Base-by-base conservation (phyloP, 164 flowering plant species). In the Magnolia officinalis region DNA sequence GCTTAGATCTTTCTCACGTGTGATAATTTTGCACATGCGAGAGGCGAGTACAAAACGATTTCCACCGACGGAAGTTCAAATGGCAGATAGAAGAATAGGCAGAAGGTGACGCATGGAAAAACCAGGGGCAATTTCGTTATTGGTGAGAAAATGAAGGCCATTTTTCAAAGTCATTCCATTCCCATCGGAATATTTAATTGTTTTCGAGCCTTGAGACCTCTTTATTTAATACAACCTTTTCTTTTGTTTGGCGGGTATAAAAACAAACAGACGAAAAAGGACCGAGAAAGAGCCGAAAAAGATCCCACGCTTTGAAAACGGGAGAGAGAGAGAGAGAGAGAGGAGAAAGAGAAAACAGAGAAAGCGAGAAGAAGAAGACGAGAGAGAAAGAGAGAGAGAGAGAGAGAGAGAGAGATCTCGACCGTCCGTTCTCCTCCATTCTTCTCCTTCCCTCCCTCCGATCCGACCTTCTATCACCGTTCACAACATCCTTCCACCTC, bases 191-290 rank as follows among this genome's bases (percentile, higher is more conserved):
- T 24, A 58, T 72, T 72, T 66, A 11, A 9, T 66, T 21, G n/a
- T 24, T 0, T 8, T 29, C 6, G 11, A 50, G 29, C 50, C 51
- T 64, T 50, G 67, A 73, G 75, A 31, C 16, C 7, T 6, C 67
- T 19, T 73, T 67, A 61, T 76, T 77, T 65, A 77, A 23, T 72
- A 50, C n/a, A 29, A 73, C 19, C 74, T 50, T 65, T 70, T 51
- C 52, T 18, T 71, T 26, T 50, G 6, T 76, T 77, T 80, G 80
- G 82, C 80, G 84, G 84, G 82, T 75, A 78, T 76, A 51, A 67
- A 72, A 73, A 64, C 79, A 52, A 77, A 68, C 69, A 7, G 78
- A 81, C 78, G 66, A 76, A 72, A 73, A 16, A 23, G 63, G 74
- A 72, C 6, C 70, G 76, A 76, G 66, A 68, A 31, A 73, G 63